Evolutionary conservation across 1,284 basidiomycete species (phyloP).

Genomic region (Puccinia coronata): DNA sequence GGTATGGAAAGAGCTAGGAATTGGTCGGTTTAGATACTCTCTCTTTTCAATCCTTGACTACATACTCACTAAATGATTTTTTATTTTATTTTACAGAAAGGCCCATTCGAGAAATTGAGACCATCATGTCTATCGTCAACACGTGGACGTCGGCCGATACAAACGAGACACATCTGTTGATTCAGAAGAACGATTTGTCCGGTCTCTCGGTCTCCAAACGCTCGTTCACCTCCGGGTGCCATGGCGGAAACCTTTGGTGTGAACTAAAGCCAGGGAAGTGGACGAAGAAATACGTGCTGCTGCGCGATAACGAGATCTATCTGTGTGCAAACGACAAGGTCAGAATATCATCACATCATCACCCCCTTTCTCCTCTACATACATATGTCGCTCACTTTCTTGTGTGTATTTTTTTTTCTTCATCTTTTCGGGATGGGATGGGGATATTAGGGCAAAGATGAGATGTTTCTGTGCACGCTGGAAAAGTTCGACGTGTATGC

Average conservation of each 20-base stretch:
- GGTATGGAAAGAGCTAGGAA: conserved; percentile 43
- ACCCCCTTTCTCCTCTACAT: too few relatives aligned
- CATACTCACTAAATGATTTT: background rate
- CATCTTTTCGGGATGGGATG: too few relatives aligned
- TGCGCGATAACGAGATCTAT: conserved; percentile 39
- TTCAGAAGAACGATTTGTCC: conserved; percentile 42
- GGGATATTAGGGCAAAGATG: conserved; percentile 49
- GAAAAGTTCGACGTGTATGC: conserved; percentile 46
- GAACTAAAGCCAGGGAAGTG: conserved; percentile 47
- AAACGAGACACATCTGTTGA: conserved; percentile 35
- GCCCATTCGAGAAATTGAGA: conserved; percentile 43
- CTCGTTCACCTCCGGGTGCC: conserved; percentile 30
- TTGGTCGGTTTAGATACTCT: conserved; percentile 32
- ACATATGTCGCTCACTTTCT: too few relatives aligned
- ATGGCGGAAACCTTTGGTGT: conserved; percentile 27
- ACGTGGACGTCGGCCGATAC: conserved; percentile 43
- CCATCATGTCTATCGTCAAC: conserved; percentile 12
- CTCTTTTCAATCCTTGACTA: background rate
- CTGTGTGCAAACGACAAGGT: conserved; percentile 47
- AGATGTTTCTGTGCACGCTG: conserved; percentile 46
- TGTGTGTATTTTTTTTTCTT: background rate
- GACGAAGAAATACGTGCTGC: conserved; percentile 42
- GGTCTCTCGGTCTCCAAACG: conserved; percentile 30
- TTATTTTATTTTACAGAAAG: conserved; percentile 17
- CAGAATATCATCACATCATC: too few relatives aligned